These are phyloP conservation scores for Vitis hybrid DNA, from an alignment of 177 flowering plant species.

Conservation along the genomic window DNA sequence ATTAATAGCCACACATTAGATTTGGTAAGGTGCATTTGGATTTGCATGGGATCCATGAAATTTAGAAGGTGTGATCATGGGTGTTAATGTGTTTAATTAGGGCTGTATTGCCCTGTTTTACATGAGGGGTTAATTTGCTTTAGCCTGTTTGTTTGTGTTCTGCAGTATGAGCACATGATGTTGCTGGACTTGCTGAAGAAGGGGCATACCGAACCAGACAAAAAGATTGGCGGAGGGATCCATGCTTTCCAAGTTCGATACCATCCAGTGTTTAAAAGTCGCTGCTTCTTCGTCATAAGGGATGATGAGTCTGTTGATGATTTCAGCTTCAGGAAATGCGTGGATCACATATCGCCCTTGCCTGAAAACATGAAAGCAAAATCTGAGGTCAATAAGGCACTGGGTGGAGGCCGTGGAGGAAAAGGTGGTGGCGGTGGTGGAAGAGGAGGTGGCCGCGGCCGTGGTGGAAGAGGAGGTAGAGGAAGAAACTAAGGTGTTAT, in stretches of 20 bases:
- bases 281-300: slow-evolving; percentile 79
- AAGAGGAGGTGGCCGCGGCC: slow-evolving; percentile 42
- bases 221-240: slow-evolving; percentile 72
- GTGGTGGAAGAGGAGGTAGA: slow-evolving; percentile 44
- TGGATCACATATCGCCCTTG: slow-evolving; percentile 83
- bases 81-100: neutral
- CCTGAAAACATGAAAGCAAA: slow-evolving; percentile 78
- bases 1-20: too few relatives aligned
- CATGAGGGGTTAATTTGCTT: neutral
- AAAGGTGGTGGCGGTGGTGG: slow-evolving; percentile 40
- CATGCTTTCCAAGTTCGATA: slow-evolving; percentile 63
- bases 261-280: slow-evolving; percentile 79
- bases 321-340: slow-evolving; percentile 97
- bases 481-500: slow-evolving; percentile 27
- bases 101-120: too few relatives aligned
- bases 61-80: too few relatives aligned
- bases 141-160: neutral
- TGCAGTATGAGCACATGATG: slow-evolving; percentile 81
- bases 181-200: slow-evolving; percentile 76
- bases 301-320: slow-evolving; percentile 73
- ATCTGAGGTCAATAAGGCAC: slow-evolving; percentile 42
- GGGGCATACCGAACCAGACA: slow-evolving; percentile 76
- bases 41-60: too few relatives aligned
- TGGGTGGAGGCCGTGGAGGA: slow-evolving; percentile 44
- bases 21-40: too few relatives aligned